Evolutionary conservation across 202 grass and related monocot species (phyloP).

Genomic region (Thinopyrum obtusiflorum): DNA sequence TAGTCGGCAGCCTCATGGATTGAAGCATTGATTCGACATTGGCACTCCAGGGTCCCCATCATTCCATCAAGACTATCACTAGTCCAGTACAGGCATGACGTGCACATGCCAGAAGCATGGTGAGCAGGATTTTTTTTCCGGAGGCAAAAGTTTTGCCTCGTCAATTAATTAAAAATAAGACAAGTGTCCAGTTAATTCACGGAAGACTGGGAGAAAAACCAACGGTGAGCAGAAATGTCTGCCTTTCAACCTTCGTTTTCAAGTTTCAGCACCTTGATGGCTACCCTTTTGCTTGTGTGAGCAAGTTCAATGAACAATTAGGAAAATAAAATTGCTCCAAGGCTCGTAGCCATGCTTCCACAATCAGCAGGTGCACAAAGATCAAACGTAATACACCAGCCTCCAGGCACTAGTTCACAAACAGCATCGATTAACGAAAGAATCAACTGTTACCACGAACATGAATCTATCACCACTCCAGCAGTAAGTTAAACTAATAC

Average conservation of each 20-base stretch:
- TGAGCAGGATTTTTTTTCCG: too few species aligned
- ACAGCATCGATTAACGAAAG: neutral
- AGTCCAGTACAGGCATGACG: neutral
- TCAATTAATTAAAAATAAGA: too few species aligned
- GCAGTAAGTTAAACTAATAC: slow-evolving; percentile 27
- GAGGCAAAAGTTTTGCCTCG: too few species aligned
- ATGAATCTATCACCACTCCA: slow-evolving; percentile 17
- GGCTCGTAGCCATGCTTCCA: neutral
- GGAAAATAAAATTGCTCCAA: too few species aligned
- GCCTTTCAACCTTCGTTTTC: too few species aligned
- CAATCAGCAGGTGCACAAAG: neutral
- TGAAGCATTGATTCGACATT: too few species aligned
- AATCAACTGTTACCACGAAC: slow-evolving; percentile 14
- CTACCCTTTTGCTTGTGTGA: too few species aligned
- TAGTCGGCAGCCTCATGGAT: neutral
- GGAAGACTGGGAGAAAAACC: too few species aligned
- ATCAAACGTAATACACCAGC: neutral
- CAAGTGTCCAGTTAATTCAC: accelerated
- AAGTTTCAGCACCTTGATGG: too few species aligned
- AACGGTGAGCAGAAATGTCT: too few species aligned
- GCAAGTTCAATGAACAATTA: too few species aligned
- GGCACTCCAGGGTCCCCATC: neutral
- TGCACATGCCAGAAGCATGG: neutral
- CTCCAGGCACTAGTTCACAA: neutral
- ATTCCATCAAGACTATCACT: neutral